Percentiles rank a stretch among this genome's conserved stretches.
Evolutionary conservation across 2,329 filamentous ascomycete genomes (phyloP).

Genomic region (Cercospora canescens): DNA sequence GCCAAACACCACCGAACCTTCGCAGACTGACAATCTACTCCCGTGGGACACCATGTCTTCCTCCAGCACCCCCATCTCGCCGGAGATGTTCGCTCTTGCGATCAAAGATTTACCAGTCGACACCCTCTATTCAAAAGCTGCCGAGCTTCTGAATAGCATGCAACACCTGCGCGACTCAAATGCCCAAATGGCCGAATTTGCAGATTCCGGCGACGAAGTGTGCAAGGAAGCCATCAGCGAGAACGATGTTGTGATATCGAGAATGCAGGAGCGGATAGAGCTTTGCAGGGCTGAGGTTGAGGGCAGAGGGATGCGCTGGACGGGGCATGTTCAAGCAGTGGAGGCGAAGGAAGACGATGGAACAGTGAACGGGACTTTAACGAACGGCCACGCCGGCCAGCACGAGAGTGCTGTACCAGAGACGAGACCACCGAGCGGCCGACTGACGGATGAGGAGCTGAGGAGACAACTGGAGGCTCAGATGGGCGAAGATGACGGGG

Average conservation of each 20-base stretch:
- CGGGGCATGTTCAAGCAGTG: slow-evolving; percentile 23
- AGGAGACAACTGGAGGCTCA: slow-evolving; percentile 57
- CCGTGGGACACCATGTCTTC: slow-evolving; percentile 21
- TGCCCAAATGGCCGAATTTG: slow-evolving; percentile 68
- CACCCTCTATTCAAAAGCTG: slow-evolving; percentile 70
- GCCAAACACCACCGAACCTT: slow-evolving; percentile 10
- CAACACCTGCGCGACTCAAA: slow-evolving; percentile 74
- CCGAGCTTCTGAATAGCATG: slow-evolving; percentile 74
- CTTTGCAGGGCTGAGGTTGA: slow-evolving; percentile 66
- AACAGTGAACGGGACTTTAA: slow-evolving; percentile 22
- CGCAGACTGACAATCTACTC: slow-evolving; percentile 16
- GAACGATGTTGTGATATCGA: slow-evolving; percentile 67
- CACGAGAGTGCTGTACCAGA: slow-evolving; percentile 8
- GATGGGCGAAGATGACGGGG: slow-evolving; percentile 53
- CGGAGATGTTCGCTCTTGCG: slow-evolving; percentile 50
- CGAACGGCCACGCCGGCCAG: slow-evolving; percentile 25
- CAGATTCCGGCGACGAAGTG: slow-evolving; percentile 63
- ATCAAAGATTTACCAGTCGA: slow-evolving; percentile 66
- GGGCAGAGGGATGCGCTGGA: slow-evolving; percentile 59
- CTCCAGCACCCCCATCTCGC: slow-evolving; percentile 30
- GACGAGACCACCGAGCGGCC: slow-evolving; percentile 41
- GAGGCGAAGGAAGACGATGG: slow-evolving; percentile 20
- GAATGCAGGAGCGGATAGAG: slow-evolving; percentile 66
- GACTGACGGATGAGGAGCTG: slow-evolving; percentile 61
- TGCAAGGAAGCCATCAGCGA: slow-evolving; percentile 74